A percentile compares a stretch with the other conserved stretches of the same genome.
phyloP scores from a whole-genome alignment of 345 rosid species.

The Eucalyptus cloeziana region DNA sequence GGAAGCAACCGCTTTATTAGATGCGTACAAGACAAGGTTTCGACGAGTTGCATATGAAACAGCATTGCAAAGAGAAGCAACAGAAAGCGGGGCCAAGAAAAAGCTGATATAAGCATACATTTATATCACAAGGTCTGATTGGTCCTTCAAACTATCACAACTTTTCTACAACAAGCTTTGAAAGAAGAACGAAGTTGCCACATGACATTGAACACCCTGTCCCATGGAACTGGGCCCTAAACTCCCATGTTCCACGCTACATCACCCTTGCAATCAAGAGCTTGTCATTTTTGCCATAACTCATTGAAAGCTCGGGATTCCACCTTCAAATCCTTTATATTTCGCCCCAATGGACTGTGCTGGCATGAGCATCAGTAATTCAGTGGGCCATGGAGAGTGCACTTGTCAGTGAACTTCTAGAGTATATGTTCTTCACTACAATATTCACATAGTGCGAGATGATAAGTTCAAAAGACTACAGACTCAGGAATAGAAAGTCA shows the following conservation, averaged over 20 bases:
- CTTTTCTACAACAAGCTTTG: neutral
- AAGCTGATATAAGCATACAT: neutral
- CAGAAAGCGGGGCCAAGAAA: neutral
- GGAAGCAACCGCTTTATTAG: neutral
- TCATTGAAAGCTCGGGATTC: neutral
- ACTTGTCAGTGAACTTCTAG: neutral
- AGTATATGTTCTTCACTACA: slow-evolving; percentile 20
- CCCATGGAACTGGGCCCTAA: neutral
- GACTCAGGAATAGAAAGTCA: slow-evolving; percentile 12
- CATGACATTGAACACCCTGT: neutral
- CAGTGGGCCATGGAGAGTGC: neutral
- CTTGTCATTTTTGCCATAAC: neutral
- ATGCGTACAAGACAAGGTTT: neutral
- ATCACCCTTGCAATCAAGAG: neutral
- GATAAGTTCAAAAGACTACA: slow-evolving; percentile 15
- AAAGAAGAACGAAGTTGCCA: neutral
- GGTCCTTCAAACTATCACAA: neutral
- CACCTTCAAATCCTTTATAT: neutral
- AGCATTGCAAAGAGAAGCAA: neutral
- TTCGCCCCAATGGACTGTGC: neutral
- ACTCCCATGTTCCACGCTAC: neutral
- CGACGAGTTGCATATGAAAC: neutral
- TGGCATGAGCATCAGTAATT: neutral
- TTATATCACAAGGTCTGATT: neutral
- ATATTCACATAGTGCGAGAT: slow-evolving; percentile 36